Evolutionary conservation across 371 early-diverging fungal genomes (phyloP).

Genomic region (Umbelopsis sp.): DNA sequence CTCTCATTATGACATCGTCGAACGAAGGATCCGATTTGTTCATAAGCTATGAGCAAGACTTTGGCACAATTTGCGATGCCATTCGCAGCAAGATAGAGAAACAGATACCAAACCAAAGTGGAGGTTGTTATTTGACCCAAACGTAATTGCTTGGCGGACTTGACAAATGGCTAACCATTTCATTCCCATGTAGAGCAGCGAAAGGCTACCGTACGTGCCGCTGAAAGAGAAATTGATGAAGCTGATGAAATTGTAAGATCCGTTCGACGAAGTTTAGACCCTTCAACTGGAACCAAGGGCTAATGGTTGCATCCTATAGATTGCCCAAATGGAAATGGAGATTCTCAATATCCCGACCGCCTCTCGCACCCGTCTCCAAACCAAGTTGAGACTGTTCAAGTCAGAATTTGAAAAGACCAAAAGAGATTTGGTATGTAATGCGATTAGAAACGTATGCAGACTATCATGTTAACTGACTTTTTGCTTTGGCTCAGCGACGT

Average conservation of each 20-base stretch:
- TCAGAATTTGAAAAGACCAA: constrained; percentile 77
- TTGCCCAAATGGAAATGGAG: constrained; percentile 94
- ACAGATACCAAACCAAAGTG: constrained; percentile 61
- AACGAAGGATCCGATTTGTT: constrained; percentile 76
- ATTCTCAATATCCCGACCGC: constrained; percentile 74
- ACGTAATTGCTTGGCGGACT: constrained; percentile 1
- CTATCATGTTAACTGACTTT: background rate
- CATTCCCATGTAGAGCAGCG: constrained; percentile 58
- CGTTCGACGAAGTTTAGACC: background rate
- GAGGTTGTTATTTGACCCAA: constrained; percentile 44
- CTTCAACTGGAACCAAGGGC: background rate
- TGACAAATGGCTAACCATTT: constrained; percentile 10
- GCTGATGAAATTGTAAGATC: constrained; percentile 83
- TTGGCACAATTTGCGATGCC: constrained; percentile 62
- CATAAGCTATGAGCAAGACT: constrained; percentile 88
- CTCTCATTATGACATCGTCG: constrained; percentile 37
- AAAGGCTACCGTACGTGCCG: constrained; percentile 73
- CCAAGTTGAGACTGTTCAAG: constrained; percentile 75
- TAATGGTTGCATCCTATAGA: constrained; percentile 42
- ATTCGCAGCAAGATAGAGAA: constrained; percentile 65
- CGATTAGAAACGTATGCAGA: background rate
- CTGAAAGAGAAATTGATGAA: constrained; percentile 89
- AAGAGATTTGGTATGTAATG: constrained; percentile 66
- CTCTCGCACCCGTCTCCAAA: constrained; percentile 69
- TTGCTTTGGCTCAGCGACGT: constrained; percentile 37